Conservation (phyloP, 75 land plant species). For the Picea glauca region DNA sequence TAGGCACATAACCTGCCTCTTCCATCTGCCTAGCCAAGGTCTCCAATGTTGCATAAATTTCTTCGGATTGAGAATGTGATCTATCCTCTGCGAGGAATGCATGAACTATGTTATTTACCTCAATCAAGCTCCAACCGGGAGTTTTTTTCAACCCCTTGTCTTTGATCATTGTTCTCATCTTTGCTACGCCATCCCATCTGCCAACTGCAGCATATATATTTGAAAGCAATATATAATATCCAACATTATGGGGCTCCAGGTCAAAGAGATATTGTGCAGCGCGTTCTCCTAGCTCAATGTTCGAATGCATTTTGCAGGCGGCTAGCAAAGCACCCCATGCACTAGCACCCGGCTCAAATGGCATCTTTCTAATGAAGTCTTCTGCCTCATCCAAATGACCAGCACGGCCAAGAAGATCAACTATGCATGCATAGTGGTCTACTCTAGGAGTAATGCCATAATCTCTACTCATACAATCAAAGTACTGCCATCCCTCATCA, state of each 20-base stretch:
- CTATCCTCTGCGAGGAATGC: background rate
- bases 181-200: background rate
- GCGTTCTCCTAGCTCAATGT: slow-evolving; percentile 2
- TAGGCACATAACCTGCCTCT: background rate
- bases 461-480: slow-evolving; percentile 7
- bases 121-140: slow-evolving; percentile 7
- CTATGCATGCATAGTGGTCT: slow-evolving; percentile 1
- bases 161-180: background rate
- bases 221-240: background rate
- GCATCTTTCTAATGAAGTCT: slow-evolving; percentile 15
- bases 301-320: slow-evolving; percentile 18
- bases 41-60: too few species aligned
- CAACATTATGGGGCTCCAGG: slow-evolving; percentile 11
- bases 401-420: slow-evolving; percentile 20
- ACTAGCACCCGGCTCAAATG: slow-evolving; percentile 3
- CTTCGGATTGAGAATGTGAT: too few species aligned
- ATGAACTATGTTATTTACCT: background rate
- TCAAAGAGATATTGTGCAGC: background rate
- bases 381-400: slow-evolving; percentile 20
- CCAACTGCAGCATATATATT: slow-evolving; percentile 11
- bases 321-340: slow-evolving; percentile 13
- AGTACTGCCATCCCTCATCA: slow-evolving; percentile 9
- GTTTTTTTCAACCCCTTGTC: background rate
- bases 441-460: background rate
- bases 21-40: too few species aligned